These are phyloP conservation scores for Sugiyamaella qingdaonensis DNA, from an alignment of 805 yeast genomes.

Conservation along the genomic window DNA sequence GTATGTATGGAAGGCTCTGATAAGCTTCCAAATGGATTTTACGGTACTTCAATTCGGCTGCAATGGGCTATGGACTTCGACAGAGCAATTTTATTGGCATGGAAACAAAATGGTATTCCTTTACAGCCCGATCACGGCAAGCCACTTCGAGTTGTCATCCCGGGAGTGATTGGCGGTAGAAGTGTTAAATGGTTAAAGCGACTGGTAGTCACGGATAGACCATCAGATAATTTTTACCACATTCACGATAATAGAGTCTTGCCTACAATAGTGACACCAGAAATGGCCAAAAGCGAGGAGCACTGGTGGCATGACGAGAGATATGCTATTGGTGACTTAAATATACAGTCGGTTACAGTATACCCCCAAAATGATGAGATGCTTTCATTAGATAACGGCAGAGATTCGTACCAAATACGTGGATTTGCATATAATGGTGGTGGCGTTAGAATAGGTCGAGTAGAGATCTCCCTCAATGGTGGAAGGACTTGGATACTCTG, in stretches of 20 bases:
- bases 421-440: slow-evolving; percentile 40
- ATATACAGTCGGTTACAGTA: slow-evolving; percentile 34
- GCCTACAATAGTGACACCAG: slow-evolving; percentile 37
- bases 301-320: slow-evolving; percentile 39
- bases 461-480: slow-evolving; percentile 34
- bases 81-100: slow-evolving; percentile 33
- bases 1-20: slow-evolving; percentile 27
- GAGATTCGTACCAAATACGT: slow-evolving; percentile 25
- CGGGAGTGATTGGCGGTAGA: slow-evolving; percentile 40
- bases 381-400: slow-evolving; percentile 12
- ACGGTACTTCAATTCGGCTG: slow-evolving; percentile 20
- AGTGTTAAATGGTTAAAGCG: slow-evolving; percentile 38
- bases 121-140: slow-evolving; percentile 37
- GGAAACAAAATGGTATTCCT: slow-evolving; percentile 36
- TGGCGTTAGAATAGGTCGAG: slow-evolving; percentile 34
- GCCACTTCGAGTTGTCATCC: slow-evolving; percentile 35
- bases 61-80: slow-evolving; percentile 35
- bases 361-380: slow-evolving; percentile 32
- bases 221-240: slow-evolving; percentile 38
- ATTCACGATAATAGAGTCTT: slow-evolving; percentile 36
- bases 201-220: slow-evolving; percentile 30
- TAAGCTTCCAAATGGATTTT: slow-evolving; percentile 2
- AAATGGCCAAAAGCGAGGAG: slow-evolving; percentile 31
- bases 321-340: slow-evolving; percentile 36
- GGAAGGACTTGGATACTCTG: slow-evolving; percentile 32